phyloP scores from a whole-genome alignment of 1,139 yeast species.

The Taiozyma sp. region DNA sequence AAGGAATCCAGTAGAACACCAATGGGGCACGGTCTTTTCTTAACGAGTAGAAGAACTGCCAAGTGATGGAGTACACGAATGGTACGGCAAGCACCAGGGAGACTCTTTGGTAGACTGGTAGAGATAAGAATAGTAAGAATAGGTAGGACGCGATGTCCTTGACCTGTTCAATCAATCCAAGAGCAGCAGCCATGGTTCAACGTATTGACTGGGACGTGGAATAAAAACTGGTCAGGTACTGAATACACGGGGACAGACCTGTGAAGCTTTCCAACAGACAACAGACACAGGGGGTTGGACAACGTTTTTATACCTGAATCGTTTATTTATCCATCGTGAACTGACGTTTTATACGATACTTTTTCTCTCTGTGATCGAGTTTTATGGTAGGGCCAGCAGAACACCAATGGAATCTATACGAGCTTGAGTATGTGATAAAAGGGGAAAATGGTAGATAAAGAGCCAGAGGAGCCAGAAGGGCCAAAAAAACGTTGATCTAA shows the following conservation, averaged over 20 bases:
- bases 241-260: no score
- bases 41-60: constrained; percentile 67
- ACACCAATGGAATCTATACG: background rate
- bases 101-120: constrained; percentile 29
- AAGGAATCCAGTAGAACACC: constrained; percentile 90
- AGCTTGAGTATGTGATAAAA: background rate
- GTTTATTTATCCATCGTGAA: background rate
- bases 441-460: background rate
- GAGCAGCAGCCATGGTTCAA: constrained; percentile 15
- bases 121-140: constrained; percentile 19
- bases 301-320: background rate
- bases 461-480: background rate
- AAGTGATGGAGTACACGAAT: constrained; percentile 52
- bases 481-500: background rate
- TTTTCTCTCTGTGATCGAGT: background rate
- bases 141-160: constrained; percentile 10
- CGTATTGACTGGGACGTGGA: background rate
- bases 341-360: background rate
- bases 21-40: constrained; percentile 82
- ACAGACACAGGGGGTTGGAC: background rate
- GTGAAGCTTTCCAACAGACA: no score
- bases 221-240: background rate
- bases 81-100: constrained; percentile 28
- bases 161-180: constrained; percentile 9
- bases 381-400: background rate